Conservation (phyloP, 805 yeast species). For the Schwanniomyces yamadae region DNA sequence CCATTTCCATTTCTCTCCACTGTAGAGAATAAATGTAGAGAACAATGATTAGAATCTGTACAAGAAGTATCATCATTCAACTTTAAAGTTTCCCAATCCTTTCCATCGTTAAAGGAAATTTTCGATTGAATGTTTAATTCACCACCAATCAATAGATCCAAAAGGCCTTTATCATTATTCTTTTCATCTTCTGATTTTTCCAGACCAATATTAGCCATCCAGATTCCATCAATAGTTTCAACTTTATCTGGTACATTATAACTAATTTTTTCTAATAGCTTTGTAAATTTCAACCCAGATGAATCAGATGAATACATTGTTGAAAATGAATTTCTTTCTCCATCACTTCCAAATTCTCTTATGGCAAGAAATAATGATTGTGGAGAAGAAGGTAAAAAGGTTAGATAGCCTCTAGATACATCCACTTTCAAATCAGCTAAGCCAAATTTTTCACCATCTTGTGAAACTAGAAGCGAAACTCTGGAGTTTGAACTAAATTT, state of each 20-base stretch:
- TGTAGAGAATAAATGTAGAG: conserved; percentile 40
- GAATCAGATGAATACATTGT: conserved; percentile 56
- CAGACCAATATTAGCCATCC: conserved; percentile 46
- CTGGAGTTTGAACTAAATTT: conserved; percentile 38
- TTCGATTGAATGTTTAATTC: conserved; percentile 25
- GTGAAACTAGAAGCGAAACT: conserved; percentile 44
- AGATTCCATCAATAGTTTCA: conserved; percentile 58
- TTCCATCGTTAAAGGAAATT: conserved; percentile 54
- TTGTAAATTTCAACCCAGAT: conserved; percentile 50
- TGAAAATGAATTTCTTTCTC: conserved; percentile 17
- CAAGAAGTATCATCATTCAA: conserved; percentile 44
- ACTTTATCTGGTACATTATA: conserved; percentile 29
- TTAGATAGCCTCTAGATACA: conserved; percentile 33
- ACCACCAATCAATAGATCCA: conserved; percentile 24
- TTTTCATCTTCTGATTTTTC: conserved; percentile 13
- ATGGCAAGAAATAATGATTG: conserved; percentile 34
- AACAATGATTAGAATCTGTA: conserved; percentile 46
- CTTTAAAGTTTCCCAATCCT: conserved; percentile 49
- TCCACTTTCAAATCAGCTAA: conserved; percentile 41
- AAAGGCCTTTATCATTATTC: conserved; percentile 20
- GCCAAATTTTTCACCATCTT: conserved; percentile 42
- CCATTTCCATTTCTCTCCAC: conserved; percentile 41
- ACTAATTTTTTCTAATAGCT: conserved; percentile 39
- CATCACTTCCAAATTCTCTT: conserved; percentile 16
- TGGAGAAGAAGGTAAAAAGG: conserved; percentile 37